Evolutionary conservation across 164 flowering plant genomes (phyloP), one percentile per base, ranked within the genome.

Genomic region (Protea cynaroides): DNA sequence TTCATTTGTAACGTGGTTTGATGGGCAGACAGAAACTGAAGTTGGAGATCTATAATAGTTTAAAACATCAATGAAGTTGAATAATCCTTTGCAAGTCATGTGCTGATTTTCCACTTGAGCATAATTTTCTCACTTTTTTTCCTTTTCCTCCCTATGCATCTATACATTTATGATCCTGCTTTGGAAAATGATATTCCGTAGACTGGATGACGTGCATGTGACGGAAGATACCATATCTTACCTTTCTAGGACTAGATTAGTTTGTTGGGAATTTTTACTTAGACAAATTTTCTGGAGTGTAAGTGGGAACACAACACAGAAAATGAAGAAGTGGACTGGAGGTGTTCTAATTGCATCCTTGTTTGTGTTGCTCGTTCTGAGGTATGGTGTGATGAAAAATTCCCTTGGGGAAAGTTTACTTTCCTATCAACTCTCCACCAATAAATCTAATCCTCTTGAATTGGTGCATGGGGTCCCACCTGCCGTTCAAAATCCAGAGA

Each of bases 301-400:
- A 34, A 29, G 34, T 29, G 34, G 34, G 34, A 51, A 62, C 69
- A 67, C 61, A n/a, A n/a, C n/a, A n/a, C n/a, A n/a, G n/a, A n/a
- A 72, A 83, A 49, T 88, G 92, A 94, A 86, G 87, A 91, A 76
- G 81, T 87, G 93, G 87, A 84, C 79, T 46, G 84, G 87, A 55
- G 86, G 80, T 68, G 76, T 82, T 74, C 43, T 89, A 7, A 61
- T 80, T 71, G 72, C 79, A 1, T 88, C 91, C 53, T 47, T 91
- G 74, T 80, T 92, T 67, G 78, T 83, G 81, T 63, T 91, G 65
- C 70, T 91, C 54, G 75, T 88, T 46, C 67, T 94, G 74, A 86
- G 95, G 69, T 88, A 84, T 73, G 81, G 74, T 52, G 51, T 84
- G 47, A 66, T 81, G 78, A 82, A 64, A 67, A 79, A 72, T 72